These are phyloP conservation scores for Talaromyces nanjingensis DNA, from an alignment of 495 filamentous ascomycete genomes.

Conservation along the genomic window DNA sequence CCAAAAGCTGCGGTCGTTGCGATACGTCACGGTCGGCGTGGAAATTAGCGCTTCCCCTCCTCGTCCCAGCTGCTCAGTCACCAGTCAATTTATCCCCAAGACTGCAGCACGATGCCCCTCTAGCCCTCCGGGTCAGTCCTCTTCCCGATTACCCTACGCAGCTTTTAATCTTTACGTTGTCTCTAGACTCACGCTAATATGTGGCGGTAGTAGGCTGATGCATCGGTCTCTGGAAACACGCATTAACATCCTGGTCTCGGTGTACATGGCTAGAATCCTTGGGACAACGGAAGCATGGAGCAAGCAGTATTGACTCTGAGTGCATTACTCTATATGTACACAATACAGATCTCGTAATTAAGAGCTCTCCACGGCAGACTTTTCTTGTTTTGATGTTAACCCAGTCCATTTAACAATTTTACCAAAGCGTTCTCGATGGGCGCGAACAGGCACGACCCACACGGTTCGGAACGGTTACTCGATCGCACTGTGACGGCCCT, in stretches of 20 bases:
- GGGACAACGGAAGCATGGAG: not conserved
- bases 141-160: not conserved
- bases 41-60: conserved; percentile 4
- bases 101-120: not conserved
- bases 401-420: not conserved
- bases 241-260: not conserved
- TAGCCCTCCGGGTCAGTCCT: not conserved
- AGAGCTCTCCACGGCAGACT: not conserved
- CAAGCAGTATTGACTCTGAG: not conserved
- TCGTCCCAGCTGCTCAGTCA: not conserved
- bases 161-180: not conserved
- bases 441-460: not conserved
- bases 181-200: not conserved
- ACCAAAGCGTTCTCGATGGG: not conserved
- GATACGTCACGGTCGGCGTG: conserved; percentile 1
- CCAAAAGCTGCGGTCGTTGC: not conserved
- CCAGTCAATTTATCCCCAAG: not conserved
- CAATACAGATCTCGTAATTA: not conserved
- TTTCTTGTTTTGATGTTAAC: not conserved
- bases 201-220: not conserved
- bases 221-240: not conserved
- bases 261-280: not conserved
- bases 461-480: not conserved
- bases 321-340: not conserved
- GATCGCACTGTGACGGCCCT: conserved; percentile 1